phyloP scores from a whole-genome alignment of 2,329 filamentous ascomycete species.

The Fonsecaea multimorphosa region DNA sequence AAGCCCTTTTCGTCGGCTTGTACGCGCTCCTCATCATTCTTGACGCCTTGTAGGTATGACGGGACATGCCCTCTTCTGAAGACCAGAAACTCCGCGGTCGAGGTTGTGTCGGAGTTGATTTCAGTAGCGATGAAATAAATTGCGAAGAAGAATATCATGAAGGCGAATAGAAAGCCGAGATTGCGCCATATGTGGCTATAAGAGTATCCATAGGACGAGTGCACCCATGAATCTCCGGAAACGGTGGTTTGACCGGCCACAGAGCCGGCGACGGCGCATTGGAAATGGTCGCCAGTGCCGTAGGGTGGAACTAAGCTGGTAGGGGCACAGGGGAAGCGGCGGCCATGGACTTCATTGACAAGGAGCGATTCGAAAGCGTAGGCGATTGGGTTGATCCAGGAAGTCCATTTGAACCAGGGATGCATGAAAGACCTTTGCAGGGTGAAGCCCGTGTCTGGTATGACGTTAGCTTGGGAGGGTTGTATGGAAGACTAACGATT shows the following conservation, averaged over 20 bases:
- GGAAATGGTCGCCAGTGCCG: constrained; percentile 77
- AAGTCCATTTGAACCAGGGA: constrained; percentile 57
- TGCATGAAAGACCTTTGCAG: constrained; percentile 58
- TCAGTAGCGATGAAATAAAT: constrained; percentile 70
- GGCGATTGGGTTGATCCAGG: constrained; percentile 50
- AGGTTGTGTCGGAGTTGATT: constrained; percentile 68
- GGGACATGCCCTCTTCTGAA: constrained; percentile 72
- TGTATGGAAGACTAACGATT: not conserved
- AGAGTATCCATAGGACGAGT: constrained; percentile 63
- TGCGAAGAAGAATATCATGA: constrained; percentile 67
- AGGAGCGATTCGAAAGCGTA: constrained; percentile 51
- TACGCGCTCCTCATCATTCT: constrained; percentile 35
- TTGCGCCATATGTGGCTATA: constrained; percentile 70
- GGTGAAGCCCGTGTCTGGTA: constrained; percentile 48
- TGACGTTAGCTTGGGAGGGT: constrained; percentile 43
- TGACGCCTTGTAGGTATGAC: constrained; percentile 45
- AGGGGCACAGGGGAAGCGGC: constrained; percentile 35
- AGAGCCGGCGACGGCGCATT: constrained; percentile 57
- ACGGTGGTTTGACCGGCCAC: constrained; percentile 62
- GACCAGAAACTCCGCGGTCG: constrained; percentile 76
- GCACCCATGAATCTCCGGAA: constrained; percentile 67
- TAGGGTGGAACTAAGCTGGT: constrained; percentile 67
- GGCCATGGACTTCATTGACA: constrained; percentile 48
- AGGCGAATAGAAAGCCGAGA: constrained; percentile 71
- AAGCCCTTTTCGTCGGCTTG: constrained; percentile 34